A percentile compares a stretch with the other conserved stretches of the same genome.
Evolutionary conservation across 106 monocot species (phyloP).

Genomic region (Acanthochlamys bracteata): DNA sequence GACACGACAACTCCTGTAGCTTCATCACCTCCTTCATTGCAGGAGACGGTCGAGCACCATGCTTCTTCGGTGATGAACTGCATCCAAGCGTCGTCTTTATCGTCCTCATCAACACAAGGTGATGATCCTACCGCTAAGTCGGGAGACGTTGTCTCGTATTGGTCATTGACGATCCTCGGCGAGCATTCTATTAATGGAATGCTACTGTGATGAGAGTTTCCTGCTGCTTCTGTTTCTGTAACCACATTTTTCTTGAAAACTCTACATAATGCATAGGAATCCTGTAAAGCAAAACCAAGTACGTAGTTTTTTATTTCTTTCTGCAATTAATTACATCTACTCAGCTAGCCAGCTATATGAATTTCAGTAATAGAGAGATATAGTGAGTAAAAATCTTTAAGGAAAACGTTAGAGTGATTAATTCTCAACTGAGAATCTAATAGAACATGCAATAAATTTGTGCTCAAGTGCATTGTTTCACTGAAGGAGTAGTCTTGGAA

Average conservation of each 20-base stretch:
- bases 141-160: constrained; percentile 40
- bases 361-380: too few relatives aligned
- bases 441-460: too few relatives aligned
- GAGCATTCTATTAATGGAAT: constrained; percentile 24
- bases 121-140: constrained; percentile 46
- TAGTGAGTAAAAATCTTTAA: too few relatives aligned
- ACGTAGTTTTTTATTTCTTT: too few relatives aligned
- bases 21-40: constrained; percentile 26
- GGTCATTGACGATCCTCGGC: constrained; percentile 8
- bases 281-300: too few relatives aligned
- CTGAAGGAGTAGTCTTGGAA: too few relatives aligned
- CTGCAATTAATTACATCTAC: too few relatives aligned
- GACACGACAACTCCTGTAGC: constrained; percentile 7
- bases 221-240: constrained; percentile 40
- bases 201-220: constrained; percentile 35
- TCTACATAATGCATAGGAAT: constrained; percentile 77
- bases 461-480: too few relatives aligned
- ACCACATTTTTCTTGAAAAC: constrained; percentile 88
- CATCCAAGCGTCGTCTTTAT: constrained; percentile 86
- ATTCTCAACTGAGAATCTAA: too few relatives aligned
- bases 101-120: constrained; percentile 53
- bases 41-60: constrained; percentile 47
- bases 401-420: too few relatives aligned
- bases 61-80: constrained; percentile 90
- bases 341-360: too few relatives aligned